Evolutionary conservation across 169 alveolate genomes (phyloP).

Genomic region (Plasmodium falciparum): DNA sequence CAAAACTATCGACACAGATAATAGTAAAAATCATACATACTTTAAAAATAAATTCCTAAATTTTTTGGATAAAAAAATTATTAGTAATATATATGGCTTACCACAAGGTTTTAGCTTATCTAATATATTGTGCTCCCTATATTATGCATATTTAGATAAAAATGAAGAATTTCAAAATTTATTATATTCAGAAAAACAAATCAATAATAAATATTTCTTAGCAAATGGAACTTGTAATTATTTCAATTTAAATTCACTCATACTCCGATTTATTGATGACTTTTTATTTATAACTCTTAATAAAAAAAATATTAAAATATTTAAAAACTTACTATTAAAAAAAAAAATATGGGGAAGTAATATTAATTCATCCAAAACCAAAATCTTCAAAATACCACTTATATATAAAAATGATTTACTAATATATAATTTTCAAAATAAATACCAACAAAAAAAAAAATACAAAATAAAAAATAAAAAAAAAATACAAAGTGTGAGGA

Average conservation of each 20-base stretch:
- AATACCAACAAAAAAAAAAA: not conserved
- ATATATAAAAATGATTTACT: conserved; percentile 41
- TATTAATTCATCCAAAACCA: conserved; percentile 65
- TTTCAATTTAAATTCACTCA: conserved; percentile 31
- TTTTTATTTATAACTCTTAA: conserved; percentile 63
- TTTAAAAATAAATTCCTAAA: conserved; percentile 34
- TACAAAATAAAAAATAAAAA: not conserved
- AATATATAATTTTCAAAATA: not conserved
- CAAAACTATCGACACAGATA: conserved; percentile 4
- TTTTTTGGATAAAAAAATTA: conserved; percentile 60
- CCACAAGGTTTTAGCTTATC: conserved; percentile 76
- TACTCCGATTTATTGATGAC: conserved; percentile 70
- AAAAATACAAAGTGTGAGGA: not conserved
- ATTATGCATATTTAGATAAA: conserved; percentile 72
- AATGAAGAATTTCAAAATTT: conserved; percentile 75
- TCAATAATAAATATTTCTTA: not conserved
- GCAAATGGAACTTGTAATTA: not conserved
- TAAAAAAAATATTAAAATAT: conserved; percentile 41
- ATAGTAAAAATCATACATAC: conserved; percentile 3
- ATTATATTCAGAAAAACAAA: conserved; percentile 17
- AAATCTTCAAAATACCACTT: conserved; percentile 61
- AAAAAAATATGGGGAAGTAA: conserved; percentile 75
- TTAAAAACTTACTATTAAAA: conserved; percentile 46
- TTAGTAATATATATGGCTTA: conserved; percentile 59
- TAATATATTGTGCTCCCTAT: conserved; percentile 62